Base-by-base conservation (phyloP, 192 early-diverging fungal species). In the Chytriomyces hyalinus region DNA sequence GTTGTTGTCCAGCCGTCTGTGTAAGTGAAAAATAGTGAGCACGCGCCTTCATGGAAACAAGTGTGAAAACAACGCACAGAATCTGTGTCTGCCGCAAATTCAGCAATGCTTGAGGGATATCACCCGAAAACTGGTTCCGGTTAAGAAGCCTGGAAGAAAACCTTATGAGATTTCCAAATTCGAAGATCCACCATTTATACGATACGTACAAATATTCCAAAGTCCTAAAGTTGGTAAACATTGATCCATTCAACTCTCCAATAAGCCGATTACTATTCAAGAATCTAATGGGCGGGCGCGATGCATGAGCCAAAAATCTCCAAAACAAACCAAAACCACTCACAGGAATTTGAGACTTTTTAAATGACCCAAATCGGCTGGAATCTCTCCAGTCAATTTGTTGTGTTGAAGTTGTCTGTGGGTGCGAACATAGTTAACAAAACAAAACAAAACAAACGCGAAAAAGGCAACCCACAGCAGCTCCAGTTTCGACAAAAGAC, bases 1-100 rank as follows among this genome's bases (percentile, higher is more conserved):
- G 46, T 73, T 73, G 61, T 73, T 73, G 44, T 73, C 71, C 20
- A 73, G 22, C 17, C 71, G 69, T 17, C 69, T 71, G n/a, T 44
- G 9, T 8, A 28, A 24, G 9, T 17, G 20, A 26, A 64, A 20
- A 10, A 48, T 5, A 48, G 15, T 11, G 24, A 26, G 53, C 53
- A 20, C 53, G 53, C 15, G 62, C 11, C 62, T 24, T 57, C 15
- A 1, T 7, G 6, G 26, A 15, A 11, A 28, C 13, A 71, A 43
- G 17, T 28, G 24, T 0, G 4, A 45, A 45, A 11, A n/a, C 11
- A 9, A 71, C 69, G 15, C 6, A 62, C 71, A 73, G 47, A 63
- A 73, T 73, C 46, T 73, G 71, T 4, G 62, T 73, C 44, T 73
- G 44, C 28, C 44, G 28, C 8, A 73, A 49, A 11, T 8, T 49